Conservation (phyloP, 306 rosid genomes). For the Castanopsis chinensis region DNA sequence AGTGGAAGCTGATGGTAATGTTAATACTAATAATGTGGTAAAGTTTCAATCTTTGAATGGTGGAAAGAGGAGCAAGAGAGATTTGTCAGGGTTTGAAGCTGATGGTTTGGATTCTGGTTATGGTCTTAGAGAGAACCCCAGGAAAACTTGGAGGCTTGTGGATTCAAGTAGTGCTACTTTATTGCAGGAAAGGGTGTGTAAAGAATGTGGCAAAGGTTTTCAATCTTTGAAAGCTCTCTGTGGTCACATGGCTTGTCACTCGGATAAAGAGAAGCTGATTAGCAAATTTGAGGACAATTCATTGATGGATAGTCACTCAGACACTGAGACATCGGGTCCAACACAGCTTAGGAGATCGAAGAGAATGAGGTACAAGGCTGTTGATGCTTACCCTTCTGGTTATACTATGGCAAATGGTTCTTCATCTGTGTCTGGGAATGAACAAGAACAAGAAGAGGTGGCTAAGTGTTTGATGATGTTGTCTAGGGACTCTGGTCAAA, state of each 20-base stretch:
- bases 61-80: conserved; percentile 48
- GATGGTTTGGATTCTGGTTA: conserved; percentile 39
- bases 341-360: conserved; percentile 38
- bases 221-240: conserved; percentile 72
- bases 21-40: conserved; percentile 20
- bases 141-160: conserved; percentile 61
- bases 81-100: conserved; percentile 44
- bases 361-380: conserved; percentile 42
- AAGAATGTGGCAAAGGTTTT: conserved; percentile 84
- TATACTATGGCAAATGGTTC: conserved; percentile 29
- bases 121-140: conserved; percentile 78
- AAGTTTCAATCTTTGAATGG: conserved; percentile 35
- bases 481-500: conserved; percentile 53
- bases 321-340: conserved; percentile 53
- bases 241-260: conserved; percentile 90
- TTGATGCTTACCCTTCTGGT: conserved; percentile 28
- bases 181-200: conserved; percentile 48
- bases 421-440: conserved; percentile 52
- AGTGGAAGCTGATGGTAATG: conserved; percentile 20
- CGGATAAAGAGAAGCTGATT: conserved; percentile 57
- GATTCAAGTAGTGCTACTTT: conserved; percentile 33
- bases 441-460: conserved; percentile 63
- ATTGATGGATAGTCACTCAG: conserved; percentile 64
- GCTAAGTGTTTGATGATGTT: conserved; percentile 74
- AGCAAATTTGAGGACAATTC: conserved; percentile 31